Conservation (phyloP, 2,329 filamentous ascomycete genomes). For the Conoideocrella luteorostrata region DNA sequence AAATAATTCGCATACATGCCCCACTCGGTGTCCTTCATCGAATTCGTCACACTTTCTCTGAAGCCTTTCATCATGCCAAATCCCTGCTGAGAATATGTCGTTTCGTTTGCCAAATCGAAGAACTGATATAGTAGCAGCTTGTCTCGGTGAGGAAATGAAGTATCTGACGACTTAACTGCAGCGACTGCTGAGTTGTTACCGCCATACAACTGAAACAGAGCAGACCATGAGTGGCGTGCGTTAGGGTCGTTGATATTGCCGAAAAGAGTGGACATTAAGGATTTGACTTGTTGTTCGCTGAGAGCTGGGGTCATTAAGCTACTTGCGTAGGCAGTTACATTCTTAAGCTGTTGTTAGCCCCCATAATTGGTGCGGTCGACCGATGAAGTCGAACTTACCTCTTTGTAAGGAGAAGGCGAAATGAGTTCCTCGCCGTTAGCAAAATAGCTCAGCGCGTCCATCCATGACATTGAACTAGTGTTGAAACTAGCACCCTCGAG, state of each 20-base stretch:
- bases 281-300: slow-evolving; percentile 14
- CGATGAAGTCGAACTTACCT: slow-evolving; percentile 18
- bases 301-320: slow-evolving; percentile 12
- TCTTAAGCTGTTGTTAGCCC: background rate
- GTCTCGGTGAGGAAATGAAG: slow-evolving; percentile 34
- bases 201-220: slow-evolving; percentile 24
- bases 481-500: background rate
- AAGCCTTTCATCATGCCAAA: slow-evolving; percentile 18
- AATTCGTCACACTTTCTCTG: slow-evolving; percentile 28
- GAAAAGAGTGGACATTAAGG: background rate
- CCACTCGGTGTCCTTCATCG: slow-evolving; percentile 30
- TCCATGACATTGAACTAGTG: slow-evolving; percentile 18
- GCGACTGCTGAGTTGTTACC: slow-evolving; percentile 31
- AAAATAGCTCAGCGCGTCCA: slow-evolving; percentile 18
- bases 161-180: slow-evolving; percentile 16
- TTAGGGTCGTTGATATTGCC: slow-evolving; percentile 2
- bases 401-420: slow-evolving; percentile 19
- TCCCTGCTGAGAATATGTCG: slow-evolving; percentile 32
- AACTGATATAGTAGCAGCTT: slow-evolving; percentile 46
- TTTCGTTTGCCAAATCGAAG: slow-evolving; percentile 31
- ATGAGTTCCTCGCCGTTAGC: slow-evolving; percentile 14
- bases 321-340: background rate
- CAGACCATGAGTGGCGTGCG: background rate
- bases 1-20: slow-evolving; percentile 49
- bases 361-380: too few relatives aligned